Evolutionary conservation across 1,139 yeast genomes (phyloP).

Genomic region (Blastobotrys persicus): DNA sequence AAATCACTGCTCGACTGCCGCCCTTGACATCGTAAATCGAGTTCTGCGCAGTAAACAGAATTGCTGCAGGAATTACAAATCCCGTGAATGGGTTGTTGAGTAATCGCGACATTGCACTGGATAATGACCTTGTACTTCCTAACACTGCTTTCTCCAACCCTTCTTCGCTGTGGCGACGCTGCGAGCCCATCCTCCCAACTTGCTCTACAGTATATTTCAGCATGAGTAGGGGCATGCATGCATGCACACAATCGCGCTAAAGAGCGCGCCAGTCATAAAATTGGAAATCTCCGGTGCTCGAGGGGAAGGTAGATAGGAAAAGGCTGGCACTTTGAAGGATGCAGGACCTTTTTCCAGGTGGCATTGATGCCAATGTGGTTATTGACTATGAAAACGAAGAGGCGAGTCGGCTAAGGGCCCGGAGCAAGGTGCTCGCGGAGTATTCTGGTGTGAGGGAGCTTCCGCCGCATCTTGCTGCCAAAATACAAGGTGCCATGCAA

Average conservation of each 20-base stretch:
- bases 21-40: conserved; percentile 83
- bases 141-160: not conserved
- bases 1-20: conserved; percentile 92
- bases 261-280: too few species aligned
- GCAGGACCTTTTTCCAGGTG: conserved; percentile 1
- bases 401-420: conserved; percentile 14
- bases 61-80: conserved; percentile 32
- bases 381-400: conserved; percentile 3
- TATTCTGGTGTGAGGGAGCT: conserved; percentile 19
- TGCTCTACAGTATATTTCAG: not conserved
- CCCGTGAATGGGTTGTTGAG: conserved; percentile 23
- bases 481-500: conserved; percentile 17
- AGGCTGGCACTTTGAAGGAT: not conserved
- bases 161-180: not conserved
- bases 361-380: not conserved
- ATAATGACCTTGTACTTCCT: not conserved
- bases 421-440: conserved; percentile 22
- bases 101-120: conserved; percentile 15
- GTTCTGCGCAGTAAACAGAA: conserved; percentile 30
- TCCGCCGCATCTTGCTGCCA: conserved; percentile 23
- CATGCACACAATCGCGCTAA: too few species aligned
- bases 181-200: not conserved
- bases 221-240: not conserved
- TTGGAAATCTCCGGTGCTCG: too few species aligned
- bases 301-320: too few species aligned